Evolutionary conservation across 768 basidiomycete genomes (phyloP).

Genomic region (Phylloporus scabripes): DNA sequence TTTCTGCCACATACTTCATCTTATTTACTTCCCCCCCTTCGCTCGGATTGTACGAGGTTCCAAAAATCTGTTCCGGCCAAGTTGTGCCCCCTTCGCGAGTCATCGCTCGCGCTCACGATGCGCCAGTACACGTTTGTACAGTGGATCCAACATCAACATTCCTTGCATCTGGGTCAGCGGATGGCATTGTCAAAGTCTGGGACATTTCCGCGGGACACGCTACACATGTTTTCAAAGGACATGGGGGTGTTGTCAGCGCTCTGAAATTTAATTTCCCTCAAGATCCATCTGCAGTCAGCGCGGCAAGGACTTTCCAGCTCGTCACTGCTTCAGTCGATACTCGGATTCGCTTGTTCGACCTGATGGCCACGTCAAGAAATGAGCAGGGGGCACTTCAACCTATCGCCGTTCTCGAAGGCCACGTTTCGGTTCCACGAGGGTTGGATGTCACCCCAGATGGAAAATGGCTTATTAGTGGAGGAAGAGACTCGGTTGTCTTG

Average conservation of each 20-base stretch:
- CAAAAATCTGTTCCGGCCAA: slow-evolving; percentile 41
- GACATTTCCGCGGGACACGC: slow-evolving; percentile 81
- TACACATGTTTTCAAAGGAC: slow-evolving; percentile 93
- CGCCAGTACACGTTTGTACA: slow-evolving; percentile 87
- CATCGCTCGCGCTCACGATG: slow-evolving; percentile 82
- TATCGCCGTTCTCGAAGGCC: slow-evolving; percentile 84
- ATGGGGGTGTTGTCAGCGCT: slow-evolving; percentile 95
- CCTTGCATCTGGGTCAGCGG: slow-evolving; percentile 92
- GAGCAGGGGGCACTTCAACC: slow-evolving; percentile 56
- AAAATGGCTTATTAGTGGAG: slow-evolving; percentile 85
- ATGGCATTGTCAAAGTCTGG: slow-evolving; percentile 97
- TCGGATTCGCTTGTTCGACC: slow-evolving; percentile 86
- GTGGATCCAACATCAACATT: slow-evolving; percentile 83
- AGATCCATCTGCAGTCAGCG: slow-evolving; percentile 45
- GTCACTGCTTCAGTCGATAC: slow-evolving; percentile 92
- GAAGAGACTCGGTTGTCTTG: slow-evolving; percentile 87
- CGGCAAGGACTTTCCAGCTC: slow-evolving; percentile 62
- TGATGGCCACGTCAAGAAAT: slow-evolving; percentile 59
- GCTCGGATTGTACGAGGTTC: slow-evolving; percentile 80
- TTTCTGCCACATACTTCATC: slow-evolving; percentile 65
- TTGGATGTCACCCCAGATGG: slow-evolving; percentile 83
- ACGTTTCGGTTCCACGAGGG: slow-evolving; percentile 90
- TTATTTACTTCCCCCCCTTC: slow-evolving; percentile 79
- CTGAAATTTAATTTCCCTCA: slow-evolving; percentile 77
- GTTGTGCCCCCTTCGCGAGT: slow-evolving; percentile 66